Base-by-base conservation (phyloP, 2,329 filamentous ascomycete species). In the Trichoderma cornu-damae region DNA sequence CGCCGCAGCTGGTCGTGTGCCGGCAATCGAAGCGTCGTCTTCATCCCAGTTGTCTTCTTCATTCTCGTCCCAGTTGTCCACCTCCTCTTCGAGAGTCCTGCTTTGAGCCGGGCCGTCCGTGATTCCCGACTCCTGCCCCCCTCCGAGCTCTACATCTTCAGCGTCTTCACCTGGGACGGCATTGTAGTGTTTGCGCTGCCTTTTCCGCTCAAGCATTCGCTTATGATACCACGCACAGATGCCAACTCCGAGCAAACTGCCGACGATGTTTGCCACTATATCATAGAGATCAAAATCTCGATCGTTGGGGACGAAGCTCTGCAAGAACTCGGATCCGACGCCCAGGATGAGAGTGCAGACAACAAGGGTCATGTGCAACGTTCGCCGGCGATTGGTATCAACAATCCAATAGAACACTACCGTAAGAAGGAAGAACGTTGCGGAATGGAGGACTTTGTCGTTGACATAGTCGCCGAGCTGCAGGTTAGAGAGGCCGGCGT, bases 41-140 rank as follows among this genome's bases (percentile, higher is more conserved):
- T 81, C 79, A 26, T 80, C 80, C 81, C 80, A 83, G 9, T 78
- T 74, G 62, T 84, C 81, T 16, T 75, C 72, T 2, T 78, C 81
- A 61, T 96, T 94, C 74, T 96, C 92, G 67, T 96, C 91, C 91
- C 92, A 96, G 64, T 93, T 90, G 68, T 96, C 92, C 6, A 96
- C 81, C 74, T 95, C 89, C 59, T 93, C 83, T 64, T 95, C 91
- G 18, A 96, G 68, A 18, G 73, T 72, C 28, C 66, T 65, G 22
- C 64, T 59, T 1, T 69, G 71, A 6, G 67, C 67, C 12, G 68
- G 63, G 3, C 67, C 68, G 16, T 72, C 71, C 18, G 75, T 75
- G n/a, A 90, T 75, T 16, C 86, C 86, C 28, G 81, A 83, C 70
- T 89, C 87, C 62, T 89, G 88, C 24, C 73, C 77, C 61, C 86